phyloP scores from a whole-genome alignment of 805 yeast species.

The Suhomyces xylopsoci region DNA sequence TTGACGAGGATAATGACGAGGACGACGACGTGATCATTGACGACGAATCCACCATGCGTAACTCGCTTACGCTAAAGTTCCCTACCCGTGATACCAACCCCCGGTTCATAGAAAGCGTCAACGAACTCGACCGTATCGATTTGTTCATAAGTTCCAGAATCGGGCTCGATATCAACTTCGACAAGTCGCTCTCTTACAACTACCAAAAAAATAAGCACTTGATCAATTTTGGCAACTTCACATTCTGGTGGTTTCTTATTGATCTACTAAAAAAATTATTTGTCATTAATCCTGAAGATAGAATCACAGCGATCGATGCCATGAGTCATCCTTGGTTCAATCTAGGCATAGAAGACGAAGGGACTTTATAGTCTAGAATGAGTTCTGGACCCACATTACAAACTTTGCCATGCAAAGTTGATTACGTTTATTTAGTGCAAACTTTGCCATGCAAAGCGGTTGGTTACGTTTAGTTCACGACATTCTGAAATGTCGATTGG shows the following conservation, averaged over 20 bases:
- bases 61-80: conserved; percentile 30
- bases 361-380: conserved; percentile 20
- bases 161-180: conserved; percentile 39
- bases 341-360: conserved; percentile 46
- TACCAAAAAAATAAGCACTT: conserved; percentile 35
- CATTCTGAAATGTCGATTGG: background rate
- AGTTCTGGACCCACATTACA: background rate
- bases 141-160: conserved; percentile 40
- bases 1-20: conserved; percentile 12
- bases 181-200: conserved; percentile 36
- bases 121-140: conserved; percentile 41
- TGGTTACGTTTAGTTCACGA: background rate
- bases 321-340: conserved; percentile 48
- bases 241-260: conserved; percentile 79
- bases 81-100: conserved; percentile 39
- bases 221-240: conserved; percentile 58
- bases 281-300: conserved; percentile 35
- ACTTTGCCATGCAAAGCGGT: background rate
- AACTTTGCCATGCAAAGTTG: background rate
- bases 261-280: conserved; percentile 39
- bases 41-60: conserved; percentile 24
- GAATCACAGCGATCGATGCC: conserved; percentile 42
- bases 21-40: conserved; percentile 33
- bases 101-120: conserved; percentile 39
- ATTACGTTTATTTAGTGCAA: background rate